Base-by-base conservation (phyloP, 345 rosid species). In the Bruguiera gymnorhiza region DNA sequence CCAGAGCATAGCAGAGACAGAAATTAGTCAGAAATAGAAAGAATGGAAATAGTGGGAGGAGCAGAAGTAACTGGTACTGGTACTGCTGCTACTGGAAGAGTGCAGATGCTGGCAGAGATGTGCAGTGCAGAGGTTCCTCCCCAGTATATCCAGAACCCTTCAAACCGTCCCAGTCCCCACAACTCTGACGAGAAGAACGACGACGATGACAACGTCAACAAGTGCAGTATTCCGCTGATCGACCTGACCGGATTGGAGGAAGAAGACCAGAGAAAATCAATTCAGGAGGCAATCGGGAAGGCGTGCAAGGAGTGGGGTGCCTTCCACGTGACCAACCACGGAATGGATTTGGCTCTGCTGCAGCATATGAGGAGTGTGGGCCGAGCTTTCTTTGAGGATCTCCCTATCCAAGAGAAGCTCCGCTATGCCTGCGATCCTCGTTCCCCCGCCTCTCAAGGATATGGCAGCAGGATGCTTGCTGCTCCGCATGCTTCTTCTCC, bases 291-390 rank as follows among this genome's bases (percentile, higher is more conserved):
- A 29, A 80, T 91, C 59, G 82, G 79, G 18, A 54, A 59, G 3
- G 91, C 95, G 30, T 94, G 96, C 76, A 76, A 81, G 51, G 81
- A 85, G 48, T 91, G 97, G 98, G 98, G 96, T 26, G 93, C 85
- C 66, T 93, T 93, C 87, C 91, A 91, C 51, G 91, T 91, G 46
- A 73, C 70, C 80, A 83, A 91, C 81, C 96, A 89, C 67, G 88
- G 94, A 27, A 87, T 89, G 55, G 83, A 92, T 8, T 18, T 75
- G 37, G 62, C 82, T 19, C 75, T 89, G 43, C 79, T 91, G 32
- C 81, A 83, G 57, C 83, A 73, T 48, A 84, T 89, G 16, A 80
- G 78, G 53, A 57, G 68, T 65, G 70, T 80, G 0, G 88, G 83
- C 3, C 67, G 61, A 29, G 77, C 88, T 30, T 93, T 93, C 85